Conservation (phyloP, 306 rosid genomes). For the Canavalia gladiata region DNA sequence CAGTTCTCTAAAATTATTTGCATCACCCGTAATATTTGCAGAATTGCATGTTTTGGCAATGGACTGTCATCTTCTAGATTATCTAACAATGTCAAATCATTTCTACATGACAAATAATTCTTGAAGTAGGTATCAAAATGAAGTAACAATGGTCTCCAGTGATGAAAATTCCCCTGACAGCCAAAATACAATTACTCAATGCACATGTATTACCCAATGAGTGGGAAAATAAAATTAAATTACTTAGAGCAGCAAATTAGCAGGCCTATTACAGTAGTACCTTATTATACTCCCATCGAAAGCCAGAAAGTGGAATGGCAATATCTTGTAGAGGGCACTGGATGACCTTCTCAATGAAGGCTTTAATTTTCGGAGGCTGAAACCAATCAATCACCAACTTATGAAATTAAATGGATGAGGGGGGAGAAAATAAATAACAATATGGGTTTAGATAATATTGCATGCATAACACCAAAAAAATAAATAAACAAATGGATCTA, state of each 20-base stretch:
- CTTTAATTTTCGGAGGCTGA: slow-evolving; percentile 94
- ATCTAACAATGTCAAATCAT: slow-evolving; percentile 91
- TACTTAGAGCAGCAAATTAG: slow-evolving; percentile 15
- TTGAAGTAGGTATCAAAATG: slow-evolving; percentile 98
- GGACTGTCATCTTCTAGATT: slow-evolving; percentile 89
- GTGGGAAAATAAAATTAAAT: neutral
- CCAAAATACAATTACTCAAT: neutral
- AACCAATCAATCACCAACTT: slow-evolving; percentile 57
- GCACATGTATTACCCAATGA: too few relatives aligned
- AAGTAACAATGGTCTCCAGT: slow-evolving; percentile 96
- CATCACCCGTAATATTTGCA: slow-evolving; percentile 95
- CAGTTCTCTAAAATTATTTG: slow-evolving; percentile 95
- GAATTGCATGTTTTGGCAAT: slow-evolving; percentile 91
- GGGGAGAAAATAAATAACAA: slow-evolving; percentile 13
- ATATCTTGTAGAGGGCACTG: slow-evolving; percentile 97
- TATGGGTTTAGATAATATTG: slow-evolving; percentile 2
- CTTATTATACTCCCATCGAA: slow-evolving; percentile 95
- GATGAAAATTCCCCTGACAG: slow-evolving; percentile 95
- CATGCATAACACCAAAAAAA: slow-evolving; percentile 13
- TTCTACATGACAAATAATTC: slow-evolving; percentile 84
- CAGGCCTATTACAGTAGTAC: slow-evolving; percentile 67
- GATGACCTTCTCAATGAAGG: slow-evolving; percentile 92
- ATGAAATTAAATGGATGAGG: slow-evolving; percentile 7
- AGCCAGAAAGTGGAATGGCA: slow-evolving; percentile 97
- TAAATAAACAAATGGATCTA: slow-evolving; percentile 9